Evolutionary conservation across 345 rosid species (phyloP), one percentile per base, ranked within the genome.

Genomic region (Acer campestre): DNA sequence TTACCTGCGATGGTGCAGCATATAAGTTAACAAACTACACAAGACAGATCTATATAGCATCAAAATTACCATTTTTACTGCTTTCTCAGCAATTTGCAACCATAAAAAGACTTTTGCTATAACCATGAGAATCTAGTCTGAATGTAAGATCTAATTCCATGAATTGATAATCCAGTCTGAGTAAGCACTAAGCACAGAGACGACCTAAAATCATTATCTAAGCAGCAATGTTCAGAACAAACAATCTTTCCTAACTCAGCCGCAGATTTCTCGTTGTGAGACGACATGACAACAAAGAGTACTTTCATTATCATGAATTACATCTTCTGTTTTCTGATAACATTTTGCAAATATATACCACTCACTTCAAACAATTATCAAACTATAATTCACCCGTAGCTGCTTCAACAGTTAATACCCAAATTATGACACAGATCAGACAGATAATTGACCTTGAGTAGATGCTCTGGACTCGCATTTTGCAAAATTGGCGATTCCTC

Each of bases 401-500:
- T 71, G 40, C 75, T 75, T 62, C 61, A 69, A 25, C 44, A 29
- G 51, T 80, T 70, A 59, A 70, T 18, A 27, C 3, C 29, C 62
- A 74, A 61, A 72, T 71, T 59, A 59, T 29, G 68, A 49, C 25
- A 49, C 63, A 38, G 16, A 44, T 74, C 35, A 48, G 76, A 22
- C 10, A 31, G 35, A 78, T 22, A 78, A 49, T 56, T 76, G 77
- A 91, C 99, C 99, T 87, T 93, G 97, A 49, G 89, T 80, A 64
- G 93, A 86, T 77, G 93, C 90, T 61, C 96, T 90, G 20, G 99
- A 97, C 82, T 97, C 99, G 61, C 99, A 97, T 85, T 97, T 97
- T 65, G 98, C 99, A 82, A 97, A 97, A 79, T 97, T 97, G 8
- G 99, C 99, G 55, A 97, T 90, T 76, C 98, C 99, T 1, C 98